Evolutionary conservation across 2,329 filamentous ascomycete genomes (phyloP), one percentile per base, ranked within the genome.

Genomic region (Myriosclerotinia scirpicola): DNA sequence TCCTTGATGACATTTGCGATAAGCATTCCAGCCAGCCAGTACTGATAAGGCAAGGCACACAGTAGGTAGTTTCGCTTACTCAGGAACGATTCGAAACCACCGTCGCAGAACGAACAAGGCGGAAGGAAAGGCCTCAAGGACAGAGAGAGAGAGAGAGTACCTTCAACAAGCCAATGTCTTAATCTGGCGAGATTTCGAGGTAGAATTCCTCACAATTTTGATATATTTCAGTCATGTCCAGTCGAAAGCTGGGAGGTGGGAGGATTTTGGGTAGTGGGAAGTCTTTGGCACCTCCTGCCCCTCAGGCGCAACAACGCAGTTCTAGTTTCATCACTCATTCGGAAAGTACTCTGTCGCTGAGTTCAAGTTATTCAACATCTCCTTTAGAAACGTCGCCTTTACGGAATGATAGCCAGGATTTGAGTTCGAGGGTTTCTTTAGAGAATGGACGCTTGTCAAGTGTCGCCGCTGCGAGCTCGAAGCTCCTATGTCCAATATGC

Each of bases 401-500:
- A 59, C 88, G 89, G 55, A 87, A 89, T 69, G 85, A 90, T 67
- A 81, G 85, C 15, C 92, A 94, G 76, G 93, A 97, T 75, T 85
- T 97, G 64, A 86, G 87, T 48, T 91, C 92, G 65, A 90, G 91
- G 75, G 89, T 97, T 73, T 93, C 90, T 65, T 80, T 95, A 61
- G 85, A 85, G 53, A 83, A 85, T 79, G 81, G 83, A 69, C 82
- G 82, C 52, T 79, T 81, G 73, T 81, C 81, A 55, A 78, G 80
- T 64, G 79, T 79, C 59, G 78, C 78, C 22, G 84, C 86, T 63
- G 80, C 86, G 65, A 86, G 84, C 71, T 86, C 86, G 71, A 85
- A 85, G 77, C 87, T 99, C 67, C 87, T 94, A 65, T 99, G 95
- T 78, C 95, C 95, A n/a, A 99, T 99, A 76, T 99, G 95, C 79